Base-by-base conservation (phyloP, 2,329 filamentous ascomycete species). In the Emergomyces orientalis region DNA sequence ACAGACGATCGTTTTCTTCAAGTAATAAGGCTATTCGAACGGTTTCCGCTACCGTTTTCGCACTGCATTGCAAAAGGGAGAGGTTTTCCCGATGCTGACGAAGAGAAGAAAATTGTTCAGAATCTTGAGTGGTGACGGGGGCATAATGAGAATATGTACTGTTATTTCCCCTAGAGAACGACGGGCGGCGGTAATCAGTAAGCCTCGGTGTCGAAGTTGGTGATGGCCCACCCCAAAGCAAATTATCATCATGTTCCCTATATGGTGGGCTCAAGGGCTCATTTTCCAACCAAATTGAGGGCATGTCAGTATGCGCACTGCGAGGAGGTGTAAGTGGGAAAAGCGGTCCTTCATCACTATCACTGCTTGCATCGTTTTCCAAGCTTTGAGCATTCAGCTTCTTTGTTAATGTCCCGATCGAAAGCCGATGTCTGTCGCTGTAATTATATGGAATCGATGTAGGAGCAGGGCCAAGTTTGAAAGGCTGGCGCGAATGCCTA, bases 381-480 rank as follows among this genome's bases (percentile, higher is more conserved):
- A 78, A 71, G 3, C 72, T 73, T 62, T 78, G 76, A 63, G 76
- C 75, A 64, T 77, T 71, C 5, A 78, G 65, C 68, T 76, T 76
- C 60, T 72, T 70, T 6, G 76, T 77, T 62, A 78, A 65, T 1
- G 73, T 74, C 58, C 71, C 70, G 59, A 78, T 76, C 6, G 76
- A 78, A 22, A 78, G 71, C 19, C 68, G 68, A 55, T 73, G 73
- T 47, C 73, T 71, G 39, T 71, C 67, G 49, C 74, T 71, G 64
- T 77, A 76, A 52, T 49, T 78, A 73, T 75, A 76, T 73, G 68
- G 78, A 67, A 66, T 81, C 47, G 69, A 80, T 19, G 76, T 77
- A 11, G 76, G 76, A 25, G 75, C 73, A n/a, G 72, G 74, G 27
- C 70, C 70, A 45, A 72, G 72, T 52, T 71, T 74, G 64, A 71